Conservation (phyloP, 805 yeast species). For the Wickerhamiella brachini region DNA sequence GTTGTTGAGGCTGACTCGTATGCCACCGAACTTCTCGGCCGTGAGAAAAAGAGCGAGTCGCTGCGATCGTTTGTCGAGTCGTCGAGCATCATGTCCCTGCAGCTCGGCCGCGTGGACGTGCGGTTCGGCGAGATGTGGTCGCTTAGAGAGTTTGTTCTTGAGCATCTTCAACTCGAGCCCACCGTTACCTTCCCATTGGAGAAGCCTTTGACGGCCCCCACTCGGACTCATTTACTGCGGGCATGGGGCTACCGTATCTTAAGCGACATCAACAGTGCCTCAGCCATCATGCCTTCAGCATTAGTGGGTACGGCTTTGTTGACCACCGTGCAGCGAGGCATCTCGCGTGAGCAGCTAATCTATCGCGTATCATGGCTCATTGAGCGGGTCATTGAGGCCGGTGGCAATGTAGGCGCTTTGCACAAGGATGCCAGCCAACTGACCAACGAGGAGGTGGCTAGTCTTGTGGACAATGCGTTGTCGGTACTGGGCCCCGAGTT, state of each 20-base stretch:
- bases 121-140: constrained; percentile 31
- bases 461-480: constrained; percentile 27
- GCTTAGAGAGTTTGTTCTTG: constrained; percentile 21
- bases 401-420: constrained; percentile 29
- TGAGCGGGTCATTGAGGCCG: constrained; percentile 22
- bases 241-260: constrained; percentile 41
- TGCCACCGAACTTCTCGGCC: constrained; percentile 42
- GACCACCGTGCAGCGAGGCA: constrained; percentile 29
- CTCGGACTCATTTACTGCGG: constrained; percentile 26
- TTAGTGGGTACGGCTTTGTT: constrained; percentile 35
- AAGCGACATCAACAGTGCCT: constrained; percentile 37
- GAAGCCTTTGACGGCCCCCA: constrained; percentile 1
- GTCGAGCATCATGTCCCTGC: constrained; percentile 22
- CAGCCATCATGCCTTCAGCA: constrained; percentile 41
- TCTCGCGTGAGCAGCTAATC: constrained; percentile 24
- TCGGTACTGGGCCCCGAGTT: constrained; percentile 28
- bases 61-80: constrained; percentile 27
- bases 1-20: constrained; percentile 43
- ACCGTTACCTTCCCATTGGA: constrained; percentile 4
- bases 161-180: constrained; percentile 19
- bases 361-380: constrained; percentile 26
- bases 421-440: constrained; percentile 16
- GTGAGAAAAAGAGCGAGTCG: constrained; percentile 42
- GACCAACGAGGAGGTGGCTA: constrained; percentile 16
- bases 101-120: constrained; percentile 30